These are phyloP conservation scores for Senna siamea DNA, from an alignment of 306 rosid genomes.

Conservation along the genomic window DNA sequence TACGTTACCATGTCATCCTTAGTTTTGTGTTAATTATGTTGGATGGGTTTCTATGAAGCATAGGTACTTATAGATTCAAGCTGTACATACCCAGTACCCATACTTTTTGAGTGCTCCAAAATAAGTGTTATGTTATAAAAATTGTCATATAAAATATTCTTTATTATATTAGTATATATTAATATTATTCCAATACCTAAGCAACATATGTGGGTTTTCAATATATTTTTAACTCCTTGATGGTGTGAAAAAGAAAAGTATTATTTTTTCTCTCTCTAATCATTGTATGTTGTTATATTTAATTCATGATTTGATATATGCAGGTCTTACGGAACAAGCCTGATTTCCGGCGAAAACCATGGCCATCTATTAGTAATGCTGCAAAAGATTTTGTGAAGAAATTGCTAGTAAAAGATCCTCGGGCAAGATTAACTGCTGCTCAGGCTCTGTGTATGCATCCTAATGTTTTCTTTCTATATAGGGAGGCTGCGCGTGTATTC, in stretches of 20 bases:
- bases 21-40: slow-evolving; percentile 26
- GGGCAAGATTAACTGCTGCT: slow-evolving; percentile 97
- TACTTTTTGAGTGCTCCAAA: too few species aligned
- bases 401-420: slow-evolving; percentile 93
- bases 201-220: too few species aligned
- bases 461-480: slow-evolving; percentile 28
- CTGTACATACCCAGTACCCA: too few species aligned
- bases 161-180: too few species aligned
- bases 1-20: slow-evolving; percentile 37
- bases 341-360: slow-evolving; percentile 95
- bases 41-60: background rate
- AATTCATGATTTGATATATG: slow-evolving; percentile 24
- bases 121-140: too few species aligned
- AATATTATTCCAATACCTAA: too few species aligned
- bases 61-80: too few species aligned
- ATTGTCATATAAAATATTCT: too few species aligned
- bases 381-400: slow-evolving; percentile 96
- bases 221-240: background rate
- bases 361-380: slow-evolving; percentile 78
- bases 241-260: background rate
- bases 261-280: background rate
- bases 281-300: slow-evolving; percentile 14
- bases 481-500: slow-evolving; percentile 32
- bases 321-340: slow-evolving; percentile 95
- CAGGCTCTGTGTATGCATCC: slow-evolving; percentile 91